phyloP scores from a whole-genome alignment of 2,329 filamentous ascomycete genomes.

The Domatiomyces catenatus region DNA sequence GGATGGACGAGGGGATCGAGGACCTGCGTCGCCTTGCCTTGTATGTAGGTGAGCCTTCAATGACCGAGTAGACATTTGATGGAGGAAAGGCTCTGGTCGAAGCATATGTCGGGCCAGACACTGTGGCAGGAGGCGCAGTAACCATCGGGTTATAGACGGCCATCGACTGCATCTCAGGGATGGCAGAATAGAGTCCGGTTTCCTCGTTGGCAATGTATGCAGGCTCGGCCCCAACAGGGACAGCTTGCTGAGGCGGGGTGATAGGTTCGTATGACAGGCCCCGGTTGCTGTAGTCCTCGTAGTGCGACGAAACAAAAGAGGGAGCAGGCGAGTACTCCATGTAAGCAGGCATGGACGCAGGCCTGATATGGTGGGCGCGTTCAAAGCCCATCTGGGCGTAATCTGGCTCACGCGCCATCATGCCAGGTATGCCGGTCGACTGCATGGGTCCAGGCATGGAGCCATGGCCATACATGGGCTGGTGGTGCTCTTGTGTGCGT shows the following conservation, averaged over 20 bases:
- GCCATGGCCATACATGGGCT: slow-evolving; percentile 59
- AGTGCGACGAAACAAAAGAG: slow-evolving; percentile 96
- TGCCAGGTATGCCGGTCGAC: slow-evolving; percentile 42
- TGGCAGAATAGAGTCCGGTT: slow-evolving; percentile 85
- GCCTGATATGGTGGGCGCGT: slow-evolving; percentile 64
- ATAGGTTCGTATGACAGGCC: slow-evolving; percentile 94
- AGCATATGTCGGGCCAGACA: slow-evolving; percentile 57
- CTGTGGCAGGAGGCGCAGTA: slow-evolving; percentile 72
- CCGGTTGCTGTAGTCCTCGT: slow-evolving; percentile 93
- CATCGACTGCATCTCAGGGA: slow-evolving; percentile 70
- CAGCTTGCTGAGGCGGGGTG: slow-evolving; percentile 80
- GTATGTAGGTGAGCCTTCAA: slow-evolving; percentile 96
- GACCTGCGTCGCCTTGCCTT: slow-evolving; percentile 92
- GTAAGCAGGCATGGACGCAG: slow-evolving; percentile 97
- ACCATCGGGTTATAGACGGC: slow-evolving; percentile 75
- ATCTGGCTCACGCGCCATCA: slow-evolving; percentile 79
- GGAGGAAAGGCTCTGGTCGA: slow-evolving; percentile 52
- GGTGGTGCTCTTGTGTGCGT: slow-evolving; percentile 46
- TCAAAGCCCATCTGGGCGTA: slow-evolving; percentile 63
- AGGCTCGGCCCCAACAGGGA: slow-evolving; percentile 69
- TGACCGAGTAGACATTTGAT: slow-evolving; percentile 82
- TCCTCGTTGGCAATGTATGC: slow-evolving; percentile 98
- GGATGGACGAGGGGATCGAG: slow-evolving; percentile 71
- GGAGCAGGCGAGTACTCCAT: slow-evolving; percentile 96
- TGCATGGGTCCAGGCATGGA: slow-evolving; percentile 44